Conservation (phyloP, 495 filamentous ascomycete genomes). For the Peziza echinospora region DNA sequence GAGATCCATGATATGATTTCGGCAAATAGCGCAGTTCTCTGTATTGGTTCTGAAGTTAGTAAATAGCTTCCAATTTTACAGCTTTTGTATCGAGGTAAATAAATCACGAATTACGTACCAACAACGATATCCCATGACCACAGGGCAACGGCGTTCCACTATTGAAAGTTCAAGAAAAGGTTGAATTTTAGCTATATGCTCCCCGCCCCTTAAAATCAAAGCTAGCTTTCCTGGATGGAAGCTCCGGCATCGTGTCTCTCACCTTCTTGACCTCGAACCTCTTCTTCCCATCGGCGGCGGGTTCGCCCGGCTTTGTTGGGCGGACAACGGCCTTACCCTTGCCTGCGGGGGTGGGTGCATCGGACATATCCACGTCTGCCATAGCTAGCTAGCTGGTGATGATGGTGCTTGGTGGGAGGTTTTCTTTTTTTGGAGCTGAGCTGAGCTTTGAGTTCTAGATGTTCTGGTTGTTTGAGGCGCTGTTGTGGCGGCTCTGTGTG, state of each 20-base stretch:
- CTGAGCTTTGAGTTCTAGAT: background rate
- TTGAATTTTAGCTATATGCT: no score
- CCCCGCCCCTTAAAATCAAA: no score
- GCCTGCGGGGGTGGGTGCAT: conserved; percentile 42
- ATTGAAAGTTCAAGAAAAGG: no score
- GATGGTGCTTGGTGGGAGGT: no score
- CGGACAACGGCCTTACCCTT: conserved; percentile 31
- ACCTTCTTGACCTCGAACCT: conserved; percentile 98
- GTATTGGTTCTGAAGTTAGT: no score
- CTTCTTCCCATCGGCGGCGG: conserved; percentile 51
- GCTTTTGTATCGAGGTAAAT: no score
- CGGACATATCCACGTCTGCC: conserved; percentile 95
- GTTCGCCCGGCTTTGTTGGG: conserved; percentile 26
- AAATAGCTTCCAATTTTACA: no score
- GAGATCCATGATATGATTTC: conserved; percentile 99
- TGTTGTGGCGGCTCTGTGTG: no score
- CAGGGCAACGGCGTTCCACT: conserved; percentile 98
- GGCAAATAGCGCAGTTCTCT: conserved; percentile 97
- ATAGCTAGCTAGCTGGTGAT: conserved; percentile 27
- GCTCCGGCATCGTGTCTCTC: no score
- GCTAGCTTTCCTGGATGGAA: no score
- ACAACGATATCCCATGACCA: conserved; percentile 99
- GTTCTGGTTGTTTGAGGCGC: no score
- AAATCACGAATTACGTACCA: no score
- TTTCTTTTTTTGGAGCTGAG: background rate